A percentile compares a stretch with the other conserved stretches of the same genome.
Conservation (phyloP, 225 moss, liverwort and hornwort genomes). For the Marchantia paleacea region DNA sequence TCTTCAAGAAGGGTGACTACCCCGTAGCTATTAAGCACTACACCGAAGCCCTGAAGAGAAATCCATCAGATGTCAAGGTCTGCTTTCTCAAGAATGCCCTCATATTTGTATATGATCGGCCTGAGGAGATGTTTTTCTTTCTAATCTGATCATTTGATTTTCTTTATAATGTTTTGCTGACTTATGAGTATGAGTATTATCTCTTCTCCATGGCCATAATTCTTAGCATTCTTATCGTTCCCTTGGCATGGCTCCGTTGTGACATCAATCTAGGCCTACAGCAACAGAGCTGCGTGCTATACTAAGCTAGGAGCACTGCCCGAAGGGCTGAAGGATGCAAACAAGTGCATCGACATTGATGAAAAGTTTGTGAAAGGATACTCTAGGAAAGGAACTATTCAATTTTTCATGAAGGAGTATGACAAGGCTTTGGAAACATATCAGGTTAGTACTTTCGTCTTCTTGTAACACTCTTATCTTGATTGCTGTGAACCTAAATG, state of each 20-base stretch:
- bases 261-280: slow-evolving; percentile 55
- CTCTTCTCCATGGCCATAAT: too few species aligned
- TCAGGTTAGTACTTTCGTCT: slow-evolving; percentile 47
- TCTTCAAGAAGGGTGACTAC: slow-evolving; percentile 82
- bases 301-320: slow-evolving; percentile 95
- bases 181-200: background rate
- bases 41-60: slow-evolving; percentile 80
- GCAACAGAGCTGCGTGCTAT: slow-evolving; percentile 97
- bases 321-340: slow-evolving; percentile 93
- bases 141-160: background rate
- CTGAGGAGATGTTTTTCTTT: background rate
- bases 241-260: background rate
- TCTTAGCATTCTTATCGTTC: background rate
- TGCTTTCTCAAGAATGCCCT: background rate
- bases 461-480: too few species aligned
- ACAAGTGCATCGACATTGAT: slow-evolving; percentile 92
- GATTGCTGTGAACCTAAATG: too few species aligned
- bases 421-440: slow-evolving; percentile 93
- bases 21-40: slow-evolving; percentile 91
- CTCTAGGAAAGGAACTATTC: slow-evolving; percentile 91
- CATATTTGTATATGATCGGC: background rate
- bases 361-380: slow-evolving; percentile 81
- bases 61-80: slow-evolving; percentile 84
- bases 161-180: background rate
- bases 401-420: slow-evolving; percentile 99